Base-by-base conservation (phyloP, 805 yeast genomes). In the Wickerhamomyces rabaulensis region DNA sequence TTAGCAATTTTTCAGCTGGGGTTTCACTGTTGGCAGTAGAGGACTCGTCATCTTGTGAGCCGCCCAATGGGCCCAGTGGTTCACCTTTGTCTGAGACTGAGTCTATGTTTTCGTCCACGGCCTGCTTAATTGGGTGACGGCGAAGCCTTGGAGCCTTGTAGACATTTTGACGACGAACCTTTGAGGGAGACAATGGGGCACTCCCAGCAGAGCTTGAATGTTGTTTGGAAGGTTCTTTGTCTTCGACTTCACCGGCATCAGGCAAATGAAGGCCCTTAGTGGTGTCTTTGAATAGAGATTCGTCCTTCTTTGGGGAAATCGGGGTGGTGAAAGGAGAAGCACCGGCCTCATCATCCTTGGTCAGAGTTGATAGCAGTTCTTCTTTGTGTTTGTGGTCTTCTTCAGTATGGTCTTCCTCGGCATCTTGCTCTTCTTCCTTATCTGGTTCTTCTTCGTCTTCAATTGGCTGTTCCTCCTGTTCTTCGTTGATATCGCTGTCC, bases 131-230 rank as follows among this genome's bases (percentile, higher is more conserved):
- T 6, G 65, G 66, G 35, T 60, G 60, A 29, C 75, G 68, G 45
- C 76, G 74, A 23, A 64, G 59, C 51, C 82, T 69, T 38, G 80
- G 73, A 1, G 78, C 74, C 48, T 73, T 70, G 52, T 74, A 70
- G 22, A 79, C 61, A 35, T 71, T 69, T 19, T 69, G 64, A 27
- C 74, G 76, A 40, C 70, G 65, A 10, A 66, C 63, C 51, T 66
- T 69, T 38, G 69, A 64, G 25, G 76, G 74, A 3, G 77, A 70
- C 3, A 31, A 9, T 5, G 46, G 2, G 4, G 27, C 15, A 4
- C 21, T 23, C 7, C 23, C 25, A 27, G 17, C 25, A n/a, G 31
- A 27, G 19, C 23, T 37, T 7, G 43, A 16, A 3, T 17, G 27
- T 17, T 20, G 44, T 17, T 61, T 33, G 22, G 36, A 41, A 20